Conservation (phyloP, 1,139 yeast species). For the Meyerozyma carpophila region DNA sequence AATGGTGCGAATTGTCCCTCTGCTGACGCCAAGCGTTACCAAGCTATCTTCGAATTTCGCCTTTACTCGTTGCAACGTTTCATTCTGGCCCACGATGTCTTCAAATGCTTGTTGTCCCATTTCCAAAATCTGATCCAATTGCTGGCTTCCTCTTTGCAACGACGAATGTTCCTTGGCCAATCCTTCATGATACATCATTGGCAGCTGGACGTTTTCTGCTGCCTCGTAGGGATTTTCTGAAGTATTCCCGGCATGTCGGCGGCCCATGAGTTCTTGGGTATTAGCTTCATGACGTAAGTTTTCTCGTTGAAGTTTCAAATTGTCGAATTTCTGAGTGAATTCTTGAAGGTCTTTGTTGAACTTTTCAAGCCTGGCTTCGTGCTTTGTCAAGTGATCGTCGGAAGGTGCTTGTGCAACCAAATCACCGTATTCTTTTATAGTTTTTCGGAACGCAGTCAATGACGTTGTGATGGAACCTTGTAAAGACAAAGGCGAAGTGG, state of each 20-base stretch:
- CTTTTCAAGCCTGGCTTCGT: conserved; percentile 53
- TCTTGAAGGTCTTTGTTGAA: conserved; percentile 58
- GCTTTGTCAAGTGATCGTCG: conserved; percentile 56
- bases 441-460: conserved; percentile 65
- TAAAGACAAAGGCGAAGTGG: conserved; percentile 66
- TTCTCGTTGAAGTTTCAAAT: conserved; percentile 62
- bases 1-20: conserved; percentile 74
- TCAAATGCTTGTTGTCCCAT: conserved; percentile 85
- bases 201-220: conserved; percentile 20
- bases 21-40: conserved; percentile 80
- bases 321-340: conserved; percentile 53
- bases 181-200: conserved; percentile 55
- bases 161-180: conserved; percentile 61
- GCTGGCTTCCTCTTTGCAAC: conserved; percentile 68
- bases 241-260: conserved; percentile 31
- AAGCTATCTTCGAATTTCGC: conserved; percentile 63
- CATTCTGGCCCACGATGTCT: conserved; percentile 82
- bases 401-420: conserved; percentile 57
- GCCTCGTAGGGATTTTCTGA: conserved; percentile 62
- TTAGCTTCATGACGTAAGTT: conserved; percentile 47
- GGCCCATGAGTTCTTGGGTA: conserved; percentile 57
- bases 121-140: conserved; percentile 82
- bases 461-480: conserved; percentile 86
- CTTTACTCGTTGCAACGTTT: conserved; percentile 60
- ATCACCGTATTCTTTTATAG: conserved; percentile 71